Evolutionary conservation across 2,329 filamentous ascomycete genomes (phyloP), one percentile per base, ranked within the genome.

Genomic region (Lachnellula hyalina): DNA sequence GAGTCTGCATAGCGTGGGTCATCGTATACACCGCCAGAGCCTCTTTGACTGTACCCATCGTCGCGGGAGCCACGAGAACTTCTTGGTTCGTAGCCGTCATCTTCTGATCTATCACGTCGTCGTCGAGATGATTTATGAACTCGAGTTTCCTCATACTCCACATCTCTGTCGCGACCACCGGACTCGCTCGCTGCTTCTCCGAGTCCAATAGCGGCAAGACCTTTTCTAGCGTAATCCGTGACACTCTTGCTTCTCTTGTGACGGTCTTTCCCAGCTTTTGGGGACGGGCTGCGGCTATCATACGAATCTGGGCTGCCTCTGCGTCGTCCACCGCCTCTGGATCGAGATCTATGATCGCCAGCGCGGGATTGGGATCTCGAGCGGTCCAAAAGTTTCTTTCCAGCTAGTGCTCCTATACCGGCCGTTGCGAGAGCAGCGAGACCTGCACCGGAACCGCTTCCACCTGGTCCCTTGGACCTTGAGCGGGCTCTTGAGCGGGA

Each of bases 401-500:
- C 82, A 40, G 79, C 81, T 12, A 86, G 61, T 8, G 81, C 82
- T 52, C 81, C 82, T 3, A 86, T 67, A 19, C 82, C 83, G 28
- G 83, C 83, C 1, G 83, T 84, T 12, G 83, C 82, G 44, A 86
- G 74, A 25, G 82, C 83, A 21, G 83, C 83, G n/a, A 85, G 76
- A 34, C 82, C 80, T 4, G 71, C 74, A 49, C 77, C 74, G 51
- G 73, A 71, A 47, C 75, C 72, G 21, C 75, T 69, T 38, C 73
- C 71, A 34, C 72, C 69, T 49, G 61, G 59, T 48, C 71, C 70
- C 49, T 68, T 66, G 23, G 76, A 77, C 53, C 73, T 71, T 47
- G 85, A 86, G 50, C 83, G 82, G 54, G 81, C 78, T 49, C 86
- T 28, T 47, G 84, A 86, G 50, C 83, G 82, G 54, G 81, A 78